These are phyloP conservation scores for Arthroderma uncinatum DNA, from an alignment of 2,329 filamentous ascomycete genomes.

Conservation along the genomic window DNA sequence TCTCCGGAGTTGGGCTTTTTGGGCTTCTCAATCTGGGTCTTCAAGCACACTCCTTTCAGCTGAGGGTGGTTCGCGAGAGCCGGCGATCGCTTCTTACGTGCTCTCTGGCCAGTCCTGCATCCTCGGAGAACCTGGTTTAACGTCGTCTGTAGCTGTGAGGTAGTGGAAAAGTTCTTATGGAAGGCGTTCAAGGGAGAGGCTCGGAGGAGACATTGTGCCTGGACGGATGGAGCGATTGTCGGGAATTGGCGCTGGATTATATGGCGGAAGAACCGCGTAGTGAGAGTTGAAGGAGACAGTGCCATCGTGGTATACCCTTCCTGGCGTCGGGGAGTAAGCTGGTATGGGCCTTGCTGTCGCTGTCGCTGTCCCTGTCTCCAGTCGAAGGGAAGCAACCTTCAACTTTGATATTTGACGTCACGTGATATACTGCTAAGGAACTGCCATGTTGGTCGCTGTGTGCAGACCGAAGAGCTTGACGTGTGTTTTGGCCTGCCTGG, in stretches of 20 bases:
- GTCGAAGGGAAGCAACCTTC: not conserved
- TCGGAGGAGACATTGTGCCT: constrained; percentile 14
- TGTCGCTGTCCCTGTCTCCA: not conserved
- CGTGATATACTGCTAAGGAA: constrained; percentile 15
- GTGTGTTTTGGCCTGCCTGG: constrained; percentile 20
- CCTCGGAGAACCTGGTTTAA: constrained; percentile 65
- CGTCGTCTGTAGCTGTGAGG: constrained; percentile 49
- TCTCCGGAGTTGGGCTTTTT: constrained; percentile 99
- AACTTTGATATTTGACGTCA: constrained; percentile 12
- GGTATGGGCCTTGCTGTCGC: not conserved
- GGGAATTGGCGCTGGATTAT: constrained; percentile 19
- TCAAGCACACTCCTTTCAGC: constrained; percentile 91
- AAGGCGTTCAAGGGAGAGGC: constrained; percentile 13
- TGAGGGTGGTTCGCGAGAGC: constrained; percentile 65
- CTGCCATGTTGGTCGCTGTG: constrained; percentile 22
- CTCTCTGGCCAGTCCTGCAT: constrained; percentile 66
- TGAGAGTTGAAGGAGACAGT: constrained; percentile 26
- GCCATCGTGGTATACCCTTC: constrained; percentile 13
- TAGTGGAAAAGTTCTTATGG: constrained; percentile 45
- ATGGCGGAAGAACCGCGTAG: constrained; percentile 26
- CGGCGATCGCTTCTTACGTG: constrained; percentile 78
- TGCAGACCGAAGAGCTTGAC: constrained; percentile 28
- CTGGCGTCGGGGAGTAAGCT: not conserved
- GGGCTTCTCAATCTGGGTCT: constrained; percentile 84
- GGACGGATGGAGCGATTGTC: constrained; percentile 20